Conservation (phyloP, 305 asterid species). For the Salvia sclarea region DNA sequence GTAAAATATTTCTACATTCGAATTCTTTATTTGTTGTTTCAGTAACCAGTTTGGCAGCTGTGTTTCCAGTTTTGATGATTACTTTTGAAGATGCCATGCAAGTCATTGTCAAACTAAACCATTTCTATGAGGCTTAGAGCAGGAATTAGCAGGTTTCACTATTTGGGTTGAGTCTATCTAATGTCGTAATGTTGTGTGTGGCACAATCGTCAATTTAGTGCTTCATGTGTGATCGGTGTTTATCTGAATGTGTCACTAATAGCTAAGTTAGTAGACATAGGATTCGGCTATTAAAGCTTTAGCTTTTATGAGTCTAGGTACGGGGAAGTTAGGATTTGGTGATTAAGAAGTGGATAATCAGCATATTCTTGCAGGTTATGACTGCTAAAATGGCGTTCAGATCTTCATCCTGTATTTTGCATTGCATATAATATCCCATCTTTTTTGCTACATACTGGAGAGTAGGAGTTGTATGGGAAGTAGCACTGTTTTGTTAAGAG, state of each 20-base stretch:
- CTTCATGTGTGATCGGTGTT: background rate
- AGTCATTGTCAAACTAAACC: background rate
- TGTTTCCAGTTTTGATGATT: conserved; percentile 14
- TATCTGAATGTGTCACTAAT: background rate
- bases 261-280: background rate
- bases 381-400: background rate
- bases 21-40: conserved; percentile 18
- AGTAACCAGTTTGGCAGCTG: background rate
- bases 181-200: background rate
- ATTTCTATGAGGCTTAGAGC: background rate
- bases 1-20: background rate
- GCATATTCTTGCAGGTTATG: background rate
- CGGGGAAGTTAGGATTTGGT: background rate
- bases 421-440: background rate
- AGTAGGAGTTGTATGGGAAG: background rate
- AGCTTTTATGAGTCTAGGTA: background rate
- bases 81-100: background rate
- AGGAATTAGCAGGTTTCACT: background rate
- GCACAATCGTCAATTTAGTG: conserved; percentile 2
- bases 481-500: background rate
- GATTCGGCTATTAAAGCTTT: background rate
- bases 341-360: background rate
- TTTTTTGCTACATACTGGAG: background rate
- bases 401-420: background rate
- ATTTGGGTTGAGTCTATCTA: background rate